Conservation (phyloP, 345 rosid species). For the Linum tenue region DNA sequence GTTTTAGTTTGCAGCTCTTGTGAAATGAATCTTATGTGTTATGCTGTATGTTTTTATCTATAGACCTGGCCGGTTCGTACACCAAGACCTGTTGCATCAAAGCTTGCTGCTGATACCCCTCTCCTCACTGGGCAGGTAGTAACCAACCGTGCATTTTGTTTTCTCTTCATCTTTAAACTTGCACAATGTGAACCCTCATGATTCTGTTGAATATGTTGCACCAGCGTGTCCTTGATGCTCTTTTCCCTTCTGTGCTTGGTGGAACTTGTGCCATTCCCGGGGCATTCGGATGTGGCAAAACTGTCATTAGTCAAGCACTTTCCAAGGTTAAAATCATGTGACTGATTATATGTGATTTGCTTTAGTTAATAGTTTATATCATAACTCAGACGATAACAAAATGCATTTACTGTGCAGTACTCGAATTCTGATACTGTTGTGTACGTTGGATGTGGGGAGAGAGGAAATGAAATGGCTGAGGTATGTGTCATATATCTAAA, state of each 20-base stretch:
- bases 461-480: slow-evolving; percentile 99
- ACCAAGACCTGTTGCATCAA: slow-evolving; percentile 97
- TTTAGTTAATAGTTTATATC: not conserved
- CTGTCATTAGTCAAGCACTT: slow-evolving; percentile 99
- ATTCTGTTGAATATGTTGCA: slow-evolving; percentile 21
- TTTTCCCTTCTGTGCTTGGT: slow-evolving; percentile 99
- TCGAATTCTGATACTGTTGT: slow-evolving; percentile 97
- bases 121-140: slow-evolving; percentile 92
- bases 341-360: not conserved
- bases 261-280: slow-evolving; percentile 99
- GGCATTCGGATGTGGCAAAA: slow-evolving; percentile 99
- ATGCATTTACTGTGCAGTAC: slow-evolving; percentile 49
- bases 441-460: slow-evolving; percentile 98
- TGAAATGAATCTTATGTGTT: not conserved
- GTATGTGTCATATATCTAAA: slow-evolving; percentile 27
- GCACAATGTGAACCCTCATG: not conserved
- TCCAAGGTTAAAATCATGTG: slow-evolving; percentile 60
- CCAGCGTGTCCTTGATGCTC: slow-evolving; percentile 99
- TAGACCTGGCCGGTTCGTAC: slow-evolving; percentile 99
- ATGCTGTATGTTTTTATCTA: not conserved
- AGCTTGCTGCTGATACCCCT: slow-evolving; percentile 99
- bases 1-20: not conserved
- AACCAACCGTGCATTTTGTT: not conserved
- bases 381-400: not conserved
- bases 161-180: not conserved